Conservation (phyloP, 225 moss, liverwort and hornwort genomes). For the Asterella californica region DNA sequence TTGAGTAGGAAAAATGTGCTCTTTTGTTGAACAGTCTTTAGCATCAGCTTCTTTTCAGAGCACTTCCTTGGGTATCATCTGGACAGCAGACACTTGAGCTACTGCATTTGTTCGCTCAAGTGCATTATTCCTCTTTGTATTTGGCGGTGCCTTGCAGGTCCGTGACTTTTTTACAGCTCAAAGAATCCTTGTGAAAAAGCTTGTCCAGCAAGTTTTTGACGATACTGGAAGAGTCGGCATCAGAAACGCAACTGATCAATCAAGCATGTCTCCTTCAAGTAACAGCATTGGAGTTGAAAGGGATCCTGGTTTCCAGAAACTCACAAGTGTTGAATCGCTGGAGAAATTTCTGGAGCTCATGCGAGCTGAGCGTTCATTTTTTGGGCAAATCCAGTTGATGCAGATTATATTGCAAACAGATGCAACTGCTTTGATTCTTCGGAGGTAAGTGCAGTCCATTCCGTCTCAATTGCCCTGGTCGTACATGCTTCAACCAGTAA, state of each 20-base stretch:
- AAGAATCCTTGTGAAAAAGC: slow-evolving; percentile 58
- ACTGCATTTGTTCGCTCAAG: not conserved
- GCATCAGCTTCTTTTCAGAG: too few species aligned
- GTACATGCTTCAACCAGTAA: not conserved
- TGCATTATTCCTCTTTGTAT: not conserved
- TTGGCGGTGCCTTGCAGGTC: slow-evolving; percentile 46
- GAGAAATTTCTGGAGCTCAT: slow-evolving; percentile 65
- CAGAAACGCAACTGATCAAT: slow-evolving; percentile 53
- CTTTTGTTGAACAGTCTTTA: not conserved
- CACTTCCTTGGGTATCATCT: too few species aligned
- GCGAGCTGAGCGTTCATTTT: slow-evolving; percentile 53
- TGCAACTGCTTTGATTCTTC: slow-evolving; percentile 51
- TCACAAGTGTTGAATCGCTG: slow-evolving; percentile 69
- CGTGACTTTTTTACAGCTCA: slow-evolving; percentile 77
- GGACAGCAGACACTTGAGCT: too few species aligned
- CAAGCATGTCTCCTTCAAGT: slow-evolving; percentile 23
- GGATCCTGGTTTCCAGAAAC: slow-evolving; percentile 58
- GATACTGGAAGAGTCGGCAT: slow-evolving; percentile 54
- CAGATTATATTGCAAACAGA: slow-evolving; percentile 76
- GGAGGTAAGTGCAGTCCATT: slow-evolving; percentile 47
- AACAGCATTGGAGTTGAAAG: slow-evolving; percentile 34
- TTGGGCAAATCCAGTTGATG: slow-evolving; percentile 61
- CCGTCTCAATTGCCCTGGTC: not conserved
- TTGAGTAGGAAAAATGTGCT: not conserved
- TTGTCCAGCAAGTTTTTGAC: slow-evolving; percentile 69